phyloP scores from a whole-genome alignment of 2,329 filamentous ascomycete genomes.

The Calonectria hongkongensis region DNA sequence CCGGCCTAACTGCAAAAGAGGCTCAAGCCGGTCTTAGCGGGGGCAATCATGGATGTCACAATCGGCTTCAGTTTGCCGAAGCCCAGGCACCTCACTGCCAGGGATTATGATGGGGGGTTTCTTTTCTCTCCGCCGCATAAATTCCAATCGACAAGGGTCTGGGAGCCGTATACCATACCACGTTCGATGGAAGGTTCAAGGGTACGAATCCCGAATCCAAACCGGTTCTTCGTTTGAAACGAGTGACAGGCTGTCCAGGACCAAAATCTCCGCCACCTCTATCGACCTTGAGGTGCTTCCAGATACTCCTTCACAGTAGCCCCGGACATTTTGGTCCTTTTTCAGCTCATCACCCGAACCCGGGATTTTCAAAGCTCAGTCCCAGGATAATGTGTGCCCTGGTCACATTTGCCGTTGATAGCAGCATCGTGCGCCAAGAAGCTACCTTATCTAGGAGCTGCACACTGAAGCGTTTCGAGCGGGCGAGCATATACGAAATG shows the following conservation, averaged over 20 bases:
- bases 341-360: background rate
- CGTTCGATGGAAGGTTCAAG: background rate
- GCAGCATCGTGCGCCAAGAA: background rate
- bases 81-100: background rate
- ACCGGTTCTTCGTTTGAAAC: background rate
- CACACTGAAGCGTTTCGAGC: background rate
- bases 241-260: background rate
- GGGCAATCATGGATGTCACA: too few species aligned
- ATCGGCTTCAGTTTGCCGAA: background rate
- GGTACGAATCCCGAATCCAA: background rate
- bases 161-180: background rate
- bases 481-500: background rate
- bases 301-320: background rate
- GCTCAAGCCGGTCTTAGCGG: too few species aligned
- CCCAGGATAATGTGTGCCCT: background rate
- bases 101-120: background rate
- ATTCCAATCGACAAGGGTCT: background rate
- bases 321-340: background rate
- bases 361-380: background rate
- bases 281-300: background rate
- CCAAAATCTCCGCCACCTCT: conserved; percentile 3
- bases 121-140: too few species aligned
- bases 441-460: background rate
- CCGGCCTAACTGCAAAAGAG: background rate
- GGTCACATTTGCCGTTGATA: background rate